Evolutionary conservation across 2,329 filamentous ascomycete species (phyloP), one percentile per base, ranked within the genome.

Genomic region (Lecanicillium sp.): DNA sequence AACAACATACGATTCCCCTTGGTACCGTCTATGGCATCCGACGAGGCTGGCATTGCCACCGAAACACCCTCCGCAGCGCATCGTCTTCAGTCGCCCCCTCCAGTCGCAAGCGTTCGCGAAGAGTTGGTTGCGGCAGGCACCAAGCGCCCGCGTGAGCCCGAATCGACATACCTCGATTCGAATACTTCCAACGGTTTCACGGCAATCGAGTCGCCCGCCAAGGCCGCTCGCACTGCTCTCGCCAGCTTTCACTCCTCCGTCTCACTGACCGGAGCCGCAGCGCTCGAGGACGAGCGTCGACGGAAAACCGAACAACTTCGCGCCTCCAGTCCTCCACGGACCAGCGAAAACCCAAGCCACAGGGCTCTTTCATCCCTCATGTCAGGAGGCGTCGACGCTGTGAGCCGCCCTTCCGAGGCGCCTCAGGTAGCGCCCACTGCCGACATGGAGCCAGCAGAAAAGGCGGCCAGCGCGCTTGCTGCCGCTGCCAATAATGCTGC

Each of bases 391-490:
- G 65, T 67, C 17, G 60, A 70, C 45, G 64, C 64, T 34, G 72
- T 79, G 62, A 77, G 72, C 54, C 72, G 71, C 43, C 61, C 72
- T n/a, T 62, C 68, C 40, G 74, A 78, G 55, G 67, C 65, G 45
- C 66, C 70, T n/a, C 63, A 55, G 46, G 41, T 55, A 22, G 64
- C 61, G 36, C 62, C 66, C 2, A 68, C 65, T 11, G 63, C 65
- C 14, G 56, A 60, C 34, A 68, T 68, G 54, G 65, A 68, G 17
- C 51, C 62, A 7, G 59, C 61, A 3, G 52, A 58, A 32, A 68
- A 65, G 43, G 55, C 58, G 6, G 50, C 50, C 29, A 56, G 59
- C 41, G 56, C 47, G 38, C 55, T 50, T 25, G 52, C 59, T 28
- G 52, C 62, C 42, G 51, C 57, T 27, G 48, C 60, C 36, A 55